Conservation (phyloP, 2,329 filamentous ascomycete species). For the Phoma sp. region DNA sequence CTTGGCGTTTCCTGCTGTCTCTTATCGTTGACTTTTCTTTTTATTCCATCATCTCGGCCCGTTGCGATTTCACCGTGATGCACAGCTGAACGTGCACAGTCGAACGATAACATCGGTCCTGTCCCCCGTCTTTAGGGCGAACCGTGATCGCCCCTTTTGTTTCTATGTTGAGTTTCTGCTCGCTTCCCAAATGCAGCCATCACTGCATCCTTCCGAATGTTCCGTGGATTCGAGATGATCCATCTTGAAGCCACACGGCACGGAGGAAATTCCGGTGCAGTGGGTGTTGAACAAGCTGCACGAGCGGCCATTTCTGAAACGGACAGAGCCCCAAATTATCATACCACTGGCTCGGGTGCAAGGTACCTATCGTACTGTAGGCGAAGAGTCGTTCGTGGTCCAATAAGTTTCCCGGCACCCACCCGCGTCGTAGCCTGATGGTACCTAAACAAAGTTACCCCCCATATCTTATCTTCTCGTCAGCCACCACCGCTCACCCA, state of each 20-base stretch:
- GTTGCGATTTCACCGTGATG: background rate
- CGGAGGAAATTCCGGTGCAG: constrained; percentile 5
- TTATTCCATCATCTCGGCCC: background rate
- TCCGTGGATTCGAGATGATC: background rate
- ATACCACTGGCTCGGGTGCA: background rate
- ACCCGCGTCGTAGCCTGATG: background rate
- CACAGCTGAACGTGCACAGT: too few species aligned
- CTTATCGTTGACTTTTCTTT: constrained; percentile 6
- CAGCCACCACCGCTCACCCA: background rate
- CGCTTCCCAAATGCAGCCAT: background rate
- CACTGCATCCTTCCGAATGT: background rate
- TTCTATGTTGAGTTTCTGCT: background rate
- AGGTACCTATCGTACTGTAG: background rate
- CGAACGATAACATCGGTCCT: too few species aligned
- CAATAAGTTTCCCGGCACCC: background rate
- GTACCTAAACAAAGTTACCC: constrained; percentile 2
- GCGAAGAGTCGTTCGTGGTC: background rate
- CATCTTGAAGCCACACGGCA: background rate
- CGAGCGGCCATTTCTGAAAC: background rate
- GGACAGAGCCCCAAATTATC: background rate
- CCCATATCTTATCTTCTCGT: constrained; percentile 1
- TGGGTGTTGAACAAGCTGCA: background rate
- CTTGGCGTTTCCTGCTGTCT: background rate
- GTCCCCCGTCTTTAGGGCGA: too few species aligned
- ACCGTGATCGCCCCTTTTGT: background rate